These are phyloP conservation scores for Apium graveolens DNA, from an alignment of 129 eudicot genomes.

Conservation along the genomic window DNA sequence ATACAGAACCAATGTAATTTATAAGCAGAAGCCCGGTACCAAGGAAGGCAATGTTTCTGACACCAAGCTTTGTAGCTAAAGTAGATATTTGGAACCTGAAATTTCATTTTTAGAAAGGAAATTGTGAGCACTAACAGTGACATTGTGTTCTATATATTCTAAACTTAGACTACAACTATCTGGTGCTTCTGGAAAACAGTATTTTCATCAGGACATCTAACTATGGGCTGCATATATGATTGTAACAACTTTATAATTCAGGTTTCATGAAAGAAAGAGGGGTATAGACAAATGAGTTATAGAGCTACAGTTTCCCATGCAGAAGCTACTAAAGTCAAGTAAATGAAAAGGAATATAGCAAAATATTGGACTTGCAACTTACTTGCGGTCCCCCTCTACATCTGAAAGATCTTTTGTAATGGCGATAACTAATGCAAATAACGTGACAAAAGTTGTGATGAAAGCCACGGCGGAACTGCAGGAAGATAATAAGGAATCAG, in stretches of 20 bases:
- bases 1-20: slow-evolving; percentile 72
- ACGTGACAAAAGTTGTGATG: slow-evolving; percentile 92
- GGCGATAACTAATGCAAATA: slow-evolving; percentile 95
- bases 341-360: neutral
- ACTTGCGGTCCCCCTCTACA: slow-evolving; percentile 97
- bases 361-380: slow-evolving; percentile 26
- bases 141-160: neutral
- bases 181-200: neutral
- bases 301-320: neutral
- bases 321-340: neutral
- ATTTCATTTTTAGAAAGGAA: neutral
- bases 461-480: slow-evolving; percentile 93
- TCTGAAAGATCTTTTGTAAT: slow-evolving; percentile 99
- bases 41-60: slow-evolving; percentile 80
- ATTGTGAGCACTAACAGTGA: neutral
- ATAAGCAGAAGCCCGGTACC: slow-evolving; percentile 86
- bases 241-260: neutral
- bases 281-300: neutral
- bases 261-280: neutral
- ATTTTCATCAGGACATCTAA: slow-evolving; percentile 4
- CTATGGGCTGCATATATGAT: neutral
- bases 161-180: slow-evolving; percentile 1
- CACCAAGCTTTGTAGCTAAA: slow-evolving; percentile 97
- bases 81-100: slow-evolving; percentile 90
- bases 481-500: slow-evolving; percentile 5